phyloP scores from a whole-genome alignment of 2,329 filamentous ascomycete genomes.

The Fusarium sp. region DNA sequence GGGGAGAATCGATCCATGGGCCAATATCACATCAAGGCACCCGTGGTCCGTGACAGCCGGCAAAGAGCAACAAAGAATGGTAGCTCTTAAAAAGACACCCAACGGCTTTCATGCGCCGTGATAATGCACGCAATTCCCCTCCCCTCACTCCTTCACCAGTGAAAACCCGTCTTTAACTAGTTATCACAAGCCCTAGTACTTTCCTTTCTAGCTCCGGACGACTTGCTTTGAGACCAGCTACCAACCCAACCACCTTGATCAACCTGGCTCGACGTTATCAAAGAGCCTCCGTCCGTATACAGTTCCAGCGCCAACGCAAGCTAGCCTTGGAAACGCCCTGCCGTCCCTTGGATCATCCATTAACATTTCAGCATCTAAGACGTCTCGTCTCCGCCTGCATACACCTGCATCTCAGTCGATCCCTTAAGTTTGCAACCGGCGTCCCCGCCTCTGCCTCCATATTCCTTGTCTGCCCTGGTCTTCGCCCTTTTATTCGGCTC shows the following conservation, averaged over 20 bases:
- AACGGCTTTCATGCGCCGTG: slow-evolving; percentile 41
- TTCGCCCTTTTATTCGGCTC: slow-evolving; percentile 28
- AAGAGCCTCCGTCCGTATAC: slow-evolving; percentile 21
- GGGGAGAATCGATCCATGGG: slow-evolving; percentile 33
- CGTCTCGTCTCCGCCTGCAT: slow-evolving; percentile 30
- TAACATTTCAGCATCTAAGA: slow-evolving; percentile 27
- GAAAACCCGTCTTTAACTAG: slow-evolving; percentile 30
- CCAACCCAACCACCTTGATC: slow-evolving; percentile 31
- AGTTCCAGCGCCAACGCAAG: slow-evolving; percentile 26
- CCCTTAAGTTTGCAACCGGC: slow-evolving; percentile 23
- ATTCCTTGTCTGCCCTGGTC: slow-evolving; percentile 12
- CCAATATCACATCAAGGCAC: neutral
- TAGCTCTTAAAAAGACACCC: slow-evolving; percentile 41
- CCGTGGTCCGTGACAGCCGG: slow-evolving; percentile 3
- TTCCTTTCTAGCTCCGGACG: slow-evolving; percentile 20
- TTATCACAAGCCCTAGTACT: slow-evolving; percentile 30
- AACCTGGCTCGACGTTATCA: slow-evolving; percentile 17
- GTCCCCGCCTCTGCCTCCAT: slow-evolving; percentile 32
- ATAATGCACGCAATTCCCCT: slow-evolving; percentile 14
- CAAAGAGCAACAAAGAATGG: slow-evolving; percentile 17
- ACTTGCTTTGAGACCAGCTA: slow-evolving; percentile 13
- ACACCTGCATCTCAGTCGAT: slow-evolving; percentile 34
- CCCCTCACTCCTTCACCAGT: slow-evolving; percentile 36
- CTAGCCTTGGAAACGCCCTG: slow-evolving; percentile 28
- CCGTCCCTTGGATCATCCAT: slow-evolving; percentile 33